These are phyloP conservation scores for Malassezia obtusa DNA, from an alignment of 1,284 basidiomycete genomes.

Conservation along the genomic window DNA sequence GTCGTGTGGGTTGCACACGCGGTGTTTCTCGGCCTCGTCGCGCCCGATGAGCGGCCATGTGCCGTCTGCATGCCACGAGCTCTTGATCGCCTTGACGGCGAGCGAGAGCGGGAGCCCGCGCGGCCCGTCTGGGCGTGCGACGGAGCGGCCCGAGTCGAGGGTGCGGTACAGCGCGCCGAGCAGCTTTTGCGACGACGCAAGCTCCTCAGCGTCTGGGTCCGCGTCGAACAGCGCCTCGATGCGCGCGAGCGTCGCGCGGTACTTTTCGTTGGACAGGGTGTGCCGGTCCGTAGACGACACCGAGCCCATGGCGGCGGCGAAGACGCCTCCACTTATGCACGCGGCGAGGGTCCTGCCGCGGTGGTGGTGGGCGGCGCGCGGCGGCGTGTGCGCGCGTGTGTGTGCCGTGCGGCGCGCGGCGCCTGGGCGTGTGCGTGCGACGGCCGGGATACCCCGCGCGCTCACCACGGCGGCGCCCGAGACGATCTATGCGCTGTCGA, in stretches of 20 bases:
- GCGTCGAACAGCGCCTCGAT: not conserved
- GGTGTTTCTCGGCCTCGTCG: constrained; percentile 13
- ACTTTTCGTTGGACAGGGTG: not conserved
- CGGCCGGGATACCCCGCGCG: not conserved
- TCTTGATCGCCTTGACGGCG: constrained; percentile 9
- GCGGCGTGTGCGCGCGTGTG: no score
- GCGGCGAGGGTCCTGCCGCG: no score
- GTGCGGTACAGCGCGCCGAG: constrained; percentile 1
- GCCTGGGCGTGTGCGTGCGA: not conserved
- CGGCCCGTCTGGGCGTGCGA: not conserved
- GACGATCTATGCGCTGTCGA: constrained; percentile 78
- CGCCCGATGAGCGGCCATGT: constrained; percentile 16
- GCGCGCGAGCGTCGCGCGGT: not conserved
- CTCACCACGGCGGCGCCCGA: not conserved
- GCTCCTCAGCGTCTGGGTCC: constrained; percentile 8
- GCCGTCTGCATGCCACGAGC: constrained; percentile 13
- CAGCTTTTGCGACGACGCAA: not conserved
- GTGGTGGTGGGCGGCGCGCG: no score
- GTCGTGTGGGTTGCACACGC: not conserved
- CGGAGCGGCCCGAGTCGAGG: not conserved
- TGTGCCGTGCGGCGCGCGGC: not conserved
- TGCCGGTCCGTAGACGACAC: not conserved
- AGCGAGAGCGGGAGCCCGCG: constrained; percentile 14
- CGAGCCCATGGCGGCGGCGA: not conserved
- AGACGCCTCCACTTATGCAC: no score